Conservation (phyloP, 1,284 basidiomycete genomes). For the Leccinum solheimii region DNA sequence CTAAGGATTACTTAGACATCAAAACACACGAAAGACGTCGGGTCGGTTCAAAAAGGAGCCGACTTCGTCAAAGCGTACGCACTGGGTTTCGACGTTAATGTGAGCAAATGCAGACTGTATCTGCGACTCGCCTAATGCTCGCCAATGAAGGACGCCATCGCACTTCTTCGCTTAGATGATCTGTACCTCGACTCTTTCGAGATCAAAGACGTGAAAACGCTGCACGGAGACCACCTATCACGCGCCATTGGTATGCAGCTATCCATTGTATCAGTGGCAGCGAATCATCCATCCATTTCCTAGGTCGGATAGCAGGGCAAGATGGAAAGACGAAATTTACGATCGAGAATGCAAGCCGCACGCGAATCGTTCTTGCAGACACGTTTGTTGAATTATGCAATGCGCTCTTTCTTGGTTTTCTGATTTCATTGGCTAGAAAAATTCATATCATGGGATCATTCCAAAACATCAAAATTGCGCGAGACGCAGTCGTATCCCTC, state of each 20-base stretch:
- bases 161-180: constrained; percentile 92
- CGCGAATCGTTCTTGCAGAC: constrained; percentile 95
- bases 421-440: constrained; percentile 54
- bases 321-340: constrained; percentile 99
- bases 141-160: constrained; percentile 81
- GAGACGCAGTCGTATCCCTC: constrained; percentile 93
- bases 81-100: constrained; percentile 92
- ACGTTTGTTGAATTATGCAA: constrained; percentile 59
- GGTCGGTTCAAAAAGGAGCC: constrained; percentile 94
- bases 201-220: constrained; percentile 98
- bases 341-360: constrained; percentile 95
- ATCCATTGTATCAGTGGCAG: neutral
- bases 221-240: constrained; percentile 95
- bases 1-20: constrained; percentile 68
- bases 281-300: constrained; percentile 7
- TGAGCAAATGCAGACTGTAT: constrained; percentile 37
- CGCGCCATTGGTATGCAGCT: constrained; percentile 81
- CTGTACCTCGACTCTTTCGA: constrained; percentile 98
- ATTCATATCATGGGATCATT: constrained; percentile 94
- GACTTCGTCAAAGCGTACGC: constrained; percentile 97
- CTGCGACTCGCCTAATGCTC: neutral
- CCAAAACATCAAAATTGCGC: constrained; percentile 96
- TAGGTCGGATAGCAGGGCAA: constrained; percentile 95
- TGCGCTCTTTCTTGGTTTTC: neutral
- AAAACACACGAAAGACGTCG: constrained; percentile 89